These are phyloP conservation scores for Cyclostephanos invisitatus DNA, from an alignment of 108 stramenopile species.

Conservation along the genomic window DNA sequence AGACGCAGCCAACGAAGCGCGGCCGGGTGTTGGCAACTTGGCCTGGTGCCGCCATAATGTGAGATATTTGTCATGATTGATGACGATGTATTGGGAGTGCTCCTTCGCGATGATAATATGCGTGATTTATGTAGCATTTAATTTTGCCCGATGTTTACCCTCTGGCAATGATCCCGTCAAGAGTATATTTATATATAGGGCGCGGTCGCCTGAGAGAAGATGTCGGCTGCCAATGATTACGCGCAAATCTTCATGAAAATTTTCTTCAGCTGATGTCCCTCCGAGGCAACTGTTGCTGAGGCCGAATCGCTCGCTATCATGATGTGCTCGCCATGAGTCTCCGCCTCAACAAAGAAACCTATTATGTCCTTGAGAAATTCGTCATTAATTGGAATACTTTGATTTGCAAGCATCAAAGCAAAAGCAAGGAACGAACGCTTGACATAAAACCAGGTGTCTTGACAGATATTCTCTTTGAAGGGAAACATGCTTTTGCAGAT, in stretches of 20 bases:
- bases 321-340: neutral
- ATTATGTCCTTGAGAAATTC: slow-evolving; percentile 68
- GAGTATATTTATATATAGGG: too few relatives aligned
- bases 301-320: neutral
- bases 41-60: too few relatives aligned
- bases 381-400: slow-evolving; percentile 76
- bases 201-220: too few relatives aligned
- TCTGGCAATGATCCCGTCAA: too few relatives aligned
- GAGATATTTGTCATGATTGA: too few relatives aligned
- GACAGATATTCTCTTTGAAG: slow-evolving; percentile 79
- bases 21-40: too few relatives aligned
- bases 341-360: slow-evolving; percentile 57
- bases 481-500: slow-evolving; percentile 85
- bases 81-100: too few relatives aligned
- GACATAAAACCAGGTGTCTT: slow-evolving; percentile 88
- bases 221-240: neutral
- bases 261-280: slow-evolving; percentile 35
- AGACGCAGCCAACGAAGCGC: too few relatives aligned
- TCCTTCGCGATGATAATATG: too few relatives aligned
- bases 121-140: too few relatives aligned
- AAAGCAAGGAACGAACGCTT: slow-evolving; percentile 86
- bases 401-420: slow-evolving; percentile 76
- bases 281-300: slow-evolving; percentile 26
- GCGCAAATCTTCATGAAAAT: slow-evolving; percentile 25
- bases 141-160: too few relatives aligned